Evolutionary conservation across 2,329 filamentous ascomycete species (phyloP).

Genomic region (Colletotrichum orchidophilum): DNA sequence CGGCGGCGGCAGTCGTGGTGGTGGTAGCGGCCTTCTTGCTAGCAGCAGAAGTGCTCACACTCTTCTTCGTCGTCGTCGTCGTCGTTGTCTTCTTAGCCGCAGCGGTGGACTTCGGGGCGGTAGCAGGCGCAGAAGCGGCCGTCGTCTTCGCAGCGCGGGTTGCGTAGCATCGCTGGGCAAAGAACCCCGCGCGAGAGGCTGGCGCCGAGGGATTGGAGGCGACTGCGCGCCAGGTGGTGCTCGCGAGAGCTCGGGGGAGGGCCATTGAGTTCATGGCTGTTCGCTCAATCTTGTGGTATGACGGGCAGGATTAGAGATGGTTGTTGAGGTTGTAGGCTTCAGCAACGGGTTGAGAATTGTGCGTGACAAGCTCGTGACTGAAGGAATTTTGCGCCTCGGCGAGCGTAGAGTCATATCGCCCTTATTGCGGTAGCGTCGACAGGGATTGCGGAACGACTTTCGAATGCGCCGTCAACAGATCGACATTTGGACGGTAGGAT

Average conservation of each 20-base stretch:
- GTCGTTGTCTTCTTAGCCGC: conserved; percentile 6
- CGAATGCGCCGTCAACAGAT: conserved; percentile 20
- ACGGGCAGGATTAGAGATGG: too few relatives aligned
- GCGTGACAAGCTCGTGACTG: neutral
- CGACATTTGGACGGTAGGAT: neutral
- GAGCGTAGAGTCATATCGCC: conserved; percentile 9
- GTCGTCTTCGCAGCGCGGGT: conserved; percentile 17
- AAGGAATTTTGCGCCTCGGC: neutral
- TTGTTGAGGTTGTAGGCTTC: neutral
- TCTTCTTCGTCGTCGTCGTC: conserved; percentile 27
- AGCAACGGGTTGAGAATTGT: neutral
- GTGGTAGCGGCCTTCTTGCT: conserved; percentile 8
- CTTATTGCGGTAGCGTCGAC: neutral
- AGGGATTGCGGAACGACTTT: conserved; percentile 8
- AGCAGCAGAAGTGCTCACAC: conserved; percentile 16
- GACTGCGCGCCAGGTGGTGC: conserved; percentile 8
- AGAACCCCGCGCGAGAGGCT: neutral
- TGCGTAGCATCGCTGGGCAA: conserved; percentile 28
- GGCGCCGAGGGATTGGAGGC: neutral
- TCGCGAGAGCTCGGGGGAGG: conserved; percentile 17
- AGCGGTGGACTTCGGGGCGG: neutral
- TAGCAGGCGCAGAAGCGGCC: neutral
- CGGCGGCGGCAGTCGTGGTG: neutral
- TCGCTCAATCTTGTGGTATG: neutral
- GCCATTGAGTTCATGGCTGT: conserved; percentile 15